Evolutionary conservation across 805 yeast species (phyloP).

Genomic region (Metschnikowia proteae): DNA sequence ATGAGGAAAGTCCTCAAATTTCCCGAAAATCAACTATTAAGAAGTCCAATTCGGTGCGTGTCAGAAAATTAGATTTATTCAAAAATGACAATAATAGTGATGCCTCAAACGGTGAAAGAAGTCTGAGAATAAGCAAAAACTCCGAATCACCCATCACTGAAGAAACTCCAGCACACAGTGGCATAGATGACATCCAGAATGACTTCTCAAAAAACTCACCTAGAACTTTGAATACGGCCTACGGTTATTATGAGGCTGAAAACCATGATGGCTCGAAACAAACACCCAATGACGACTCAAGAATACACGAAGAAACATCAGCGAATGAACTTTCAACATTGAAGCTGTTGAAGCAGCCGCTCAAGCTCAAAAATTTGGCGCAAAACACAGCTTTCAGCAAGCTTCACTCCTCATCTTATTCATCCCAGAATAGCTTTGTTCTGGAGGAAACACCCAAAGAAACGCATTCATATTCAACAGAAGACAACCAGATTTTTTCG

Average conservation of each 20-base stretch:
- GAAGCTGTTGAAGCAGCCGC: slow-evolving; percentile 1
- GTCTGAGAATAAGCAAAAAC: neutral
- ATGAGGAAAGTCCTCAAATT: slow-evolving; percentile 21
- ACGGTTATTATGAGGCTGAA: neutral
- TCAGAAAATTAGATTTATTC: slow-evolving; percentile 39
- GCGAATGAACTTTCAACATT: neutral
- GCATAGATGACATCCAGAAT: too few species aligned
- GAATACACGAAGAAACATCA: neutral
- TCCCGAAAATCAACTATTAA: slow-evolving; percentile 40
- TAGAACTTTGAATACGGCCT: too few species aligned
- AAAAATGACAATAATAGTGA: slow-evolving; percentile 3
- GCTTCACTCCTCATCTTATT: slow-evolving; percentile 20
- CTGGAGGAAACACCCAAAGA: slow-evolving; percentile 5
- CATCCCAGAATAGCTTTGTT: slow-evolving; percentile 3
- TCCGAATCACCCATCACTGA: neutral
- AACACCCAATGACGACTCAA: neutral
- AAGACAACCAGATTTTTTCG: neutral
- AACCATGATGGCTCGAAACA: neutral
- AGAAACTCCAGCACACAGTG: neutral
- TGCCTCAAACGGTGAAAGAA: neutral
- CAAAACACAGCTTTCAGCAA: slow-evolving; percentile 37
- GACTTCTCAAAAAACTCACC: too few species aligned
- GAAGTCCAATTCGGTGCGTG: slow-evolving; percentile 38
- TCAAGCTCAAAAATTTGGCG: slow-evolving; percentile 21
- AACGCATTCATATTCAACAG: neutral